These are phyloP conservation scores for Taiozyma sp. DNA, from an alignment of 1,139 yeast genomes.

Conservation along the genomic window DNA sequence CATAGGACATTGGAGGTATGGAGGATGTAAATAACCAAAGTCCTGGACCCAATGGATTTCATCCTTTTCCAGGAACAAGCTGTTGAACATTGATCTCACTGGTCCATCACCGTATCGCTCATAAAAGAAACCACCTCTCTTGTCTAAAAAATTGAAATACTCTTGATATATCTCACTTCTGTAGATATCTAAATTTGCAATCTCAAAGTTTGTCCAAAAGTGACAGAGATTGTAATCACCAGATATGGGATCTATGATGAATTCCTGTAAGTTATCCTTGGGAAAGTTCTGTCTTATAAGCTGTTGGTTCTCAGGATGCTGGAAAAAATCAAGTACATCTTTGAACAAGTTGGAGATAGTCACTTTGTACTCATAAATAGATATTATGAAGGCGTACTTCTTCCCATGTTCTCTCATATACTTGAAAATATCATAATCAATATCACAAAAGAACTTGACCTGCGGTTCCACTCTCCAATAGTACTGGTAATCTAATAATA, in stretches of 20 bases:
- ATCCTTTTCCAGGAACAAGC: slow-evolving; percentile 41
- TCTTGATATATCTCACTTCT: slow-evolving; percentile 42
- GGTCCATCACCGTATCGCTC: slow-evolving; percentile 71
- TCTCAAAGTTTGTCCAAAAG: slow-evolving; percentile 61
- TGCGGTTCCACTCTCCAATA: slow-evolving; percentile 65
- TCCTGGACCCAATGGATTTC: slow-evolving; percentile 50
- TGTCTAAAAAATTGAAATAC: slow-evolving; percentile 47
- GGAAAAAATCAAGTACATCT: slow-evolving; percentile 46
- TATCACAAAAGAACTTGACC: slow-evolving; percentile 49
- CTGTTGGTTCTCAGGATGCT: slow-evolving; percentile 31
- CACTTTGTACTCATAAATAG: slow-evolving; percentile 55
- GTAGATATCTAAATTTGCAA: slow-evolving; percentile 53
- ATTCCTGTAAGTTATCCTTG: slow-evolving; percentile 42
- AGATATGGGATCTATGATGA: slow-evolving; percentile 40
- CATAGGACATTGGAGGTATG: slow-evolving; percentile 54
- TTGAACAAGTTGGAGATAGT: slow-evolving; percentile 63
- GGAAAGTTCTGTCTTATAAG: slow-evolving; percentile 33
- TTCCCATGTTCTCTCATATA: slow-evolving; percentile 42
- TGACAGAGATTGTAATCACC: slow-evolving; percentile 57
- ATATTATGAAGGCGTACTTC: slow-evolving; percentile 54
- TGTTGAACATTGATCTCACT: slow-evolving; percentile 51
- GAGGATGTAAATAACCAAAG: slow-evolving; percentile 54
- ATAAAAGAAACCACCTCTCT: slow-evolving; percentile 54
- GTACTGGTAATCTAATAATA: slow-evolving; percentile 34
- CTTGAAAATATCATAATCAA: slow-evolving; percentile 48